Base-by-base conservation (phyloP, 1,284 basidiomycete genomes). In the Boletus sp. region DNA sequence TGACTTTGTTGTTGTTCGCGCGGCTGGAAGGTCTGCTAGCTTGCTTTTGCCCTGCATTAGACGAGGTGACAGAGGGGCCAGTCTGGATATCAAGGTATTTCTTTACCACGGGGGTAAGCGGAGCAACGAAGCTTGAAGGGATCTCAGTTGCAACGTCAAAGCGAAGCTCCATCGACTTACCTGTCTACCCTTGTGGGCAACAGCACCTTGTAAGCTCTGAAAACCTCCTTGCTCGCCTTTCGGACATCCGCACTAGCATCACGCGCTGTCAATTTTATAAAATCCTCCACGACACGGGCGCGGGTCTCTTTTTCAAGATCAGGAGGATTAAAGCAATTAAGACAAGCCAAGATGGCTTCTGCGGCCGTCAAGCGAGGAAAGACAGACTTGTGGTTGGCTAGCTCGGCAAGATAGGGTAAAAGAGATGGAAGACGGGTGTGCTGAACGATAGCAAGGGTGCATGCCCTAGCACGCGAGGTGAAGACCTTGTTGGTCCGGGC, bases 401-500 rank as follows among this genome's bases (percentile, higher is more conserved):
- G 73, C 30, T 80, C 77, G 5, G 75, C 64, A 16, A 92, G 72
- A 59, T 81, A 78, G 0, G 82, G 71, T 9, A 92, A 67, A 46
- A 91, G 75, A 6, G 74, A 64, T 6, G 86, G 78, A n/a, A 86
- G 74, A 52, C 84, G 84, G 0, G 88, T 87, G 41, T 79, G 69
- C 50, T 85, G 78, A 47, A 91, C 76, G 51, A 91, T 76, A 27
- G 72, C 62, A 26, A 75, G 61, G 25, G 91, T 74, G 57, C 80
- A 82, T 1, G 73, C 62, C 51, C 75, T 77, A 5, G 87, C 81
- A 25, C 89, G 80, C 37, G 73, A 75, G 52, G 83, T 69, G 62
- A 89, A 82, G 43, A 93, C 80, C 66, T 91, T 93, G 73, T 88
- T 92, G 12, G 89, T 77, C n/a, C 88, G 79, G 30, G 78, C 74